A percentile compares a stretch with the other conserved stretches of the same genome.
These are phyloP conservation scores for Termitomyces sp. DNA, from an alignment of 768 basidiomycete genomes.

Conservation along the genomic window DNA sequence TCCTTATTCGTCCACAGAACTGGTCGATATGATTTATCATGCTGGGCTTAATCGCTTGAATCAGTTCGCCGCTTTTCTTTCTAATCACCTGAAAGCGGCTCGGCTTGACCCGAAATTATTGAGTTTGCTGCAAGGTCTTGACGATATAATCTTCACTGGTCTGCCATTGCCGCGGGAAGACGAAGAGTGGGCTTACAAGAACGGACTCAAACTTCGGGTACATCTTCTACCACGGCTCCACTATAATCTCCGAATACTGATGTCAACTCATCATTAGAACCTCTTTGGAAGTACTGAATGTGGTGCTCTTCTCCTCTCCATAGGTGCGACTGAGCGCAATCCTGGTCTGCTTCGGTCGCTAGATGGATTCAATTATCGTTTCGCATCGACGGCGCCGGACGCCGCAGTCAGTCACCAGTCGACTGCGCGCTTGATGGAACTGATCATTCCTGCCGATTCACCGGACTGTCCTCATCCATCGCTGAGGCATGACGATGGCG, in stretches of 20 bases:
- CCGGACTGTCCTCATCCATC: constrained; percentile 52
- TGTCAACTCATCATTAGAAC: constrained; percentile 42
- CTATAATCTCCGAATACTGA: constrained; percentile 8
- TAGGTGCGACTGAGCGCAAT: constrained; percentile 45
- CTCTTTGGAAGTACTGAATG: constrained; percentile 81
- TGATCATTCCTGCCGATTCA: constrained; percentile 51
- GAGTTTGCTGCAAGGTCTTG: constrained; percentile 44
- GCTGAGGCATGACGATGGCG: constrained; percentile 47
- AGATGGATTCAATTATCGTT: constrained; percentile 62
- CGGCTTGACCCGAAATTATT: constrained; percentile 53
- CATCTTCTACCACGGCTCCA: constrained; percentile 19
- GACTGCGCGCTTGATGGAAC: constrained; percentile 45
- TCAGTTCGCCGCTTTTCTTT: constrained; percentile 69
- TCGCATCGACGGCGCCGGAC: constrained; percentile 46
- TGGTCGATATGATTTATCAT: constrained; percentile 62
- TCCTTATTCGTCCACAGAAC: constrained; percentile 60
- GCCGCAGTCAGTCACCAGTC: constrained; percentile 36
- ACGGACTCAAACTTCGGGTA: constrained; percentile 61
- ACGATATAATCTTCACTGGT: constrained; percentile 63
- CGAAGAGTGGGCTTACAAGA: constrained; percentile 62
- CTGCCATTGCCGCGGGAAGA: constrained; percentile 63
- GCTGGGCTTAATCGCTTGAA: constrained; percentile 70
- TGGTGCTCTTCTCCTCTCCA: constrained; percentile 62
- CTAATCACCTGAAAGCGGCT: constrained; percentile 40
- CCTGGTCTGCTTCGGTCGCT: constrained; percentile 50